Evolutionary conservation across 2,329 filamentous ascomycete species (phyloP), one percentile per base, ranked within the genome.

Genomic region (Phialemoniopsis sp.): DNA sequence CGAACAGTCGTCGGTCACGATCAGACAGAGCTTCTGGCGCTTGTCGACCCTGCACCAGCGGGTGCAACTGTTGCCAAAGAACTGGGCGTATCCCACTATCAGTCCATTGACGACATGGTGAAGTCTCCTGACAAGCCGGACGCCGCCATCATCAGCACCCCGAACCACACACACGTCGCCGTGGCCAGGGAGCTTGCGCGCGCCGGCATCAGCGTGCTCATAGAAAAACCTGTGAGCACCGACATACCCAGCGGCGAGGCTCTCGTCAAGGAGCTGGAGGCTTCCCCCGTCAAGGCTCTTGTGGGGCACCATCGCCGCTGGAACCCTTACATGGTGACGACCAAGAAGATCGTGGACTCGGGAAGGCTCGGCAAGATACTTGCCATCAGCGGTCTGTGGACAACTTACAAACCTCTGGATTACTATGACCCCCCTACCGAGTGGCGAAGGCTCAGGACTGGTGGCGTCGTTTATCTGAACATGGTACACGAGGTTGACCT

Each of bases 301-400:
- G 70, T 76, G 2, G 76, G 75, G 5, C 76, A 81, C 44, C 77
- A 81, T 49, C 64, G 76, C 9, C 67, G 77, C 3, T 80, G 80
- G 58, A 80, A 80, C 46, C 69, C 70, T 0, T 78, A 74, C 51
- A 66, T 78, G 8, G 55, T 65, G 7, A 61, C 68, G 3, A 63
- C 73, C 0, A 78, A 77, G 44, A 46, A 64, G 12, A 54, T 64
- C 1, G 46, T 80, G 1, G 46, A 55, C 0, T 51, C 59, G 0
- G 57, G 60, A 0, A 55, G 54, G 0, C 59, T 80, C 0, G 77
- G 77, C 0, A 49, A 46, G 0, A 44, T 73, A 3, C 63, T 78
- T 12, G 76, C 76, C 3, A 52, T 80, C 5, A 73, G 69, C 38
- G 75, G 75, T 0, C 58, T 77, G 1, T 82, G 76, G 76, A 63